Evolutionary conservation across 768 basidiomycete species (phyloP).

Genomic region (Strobilomyces dryophilus): DNA sequence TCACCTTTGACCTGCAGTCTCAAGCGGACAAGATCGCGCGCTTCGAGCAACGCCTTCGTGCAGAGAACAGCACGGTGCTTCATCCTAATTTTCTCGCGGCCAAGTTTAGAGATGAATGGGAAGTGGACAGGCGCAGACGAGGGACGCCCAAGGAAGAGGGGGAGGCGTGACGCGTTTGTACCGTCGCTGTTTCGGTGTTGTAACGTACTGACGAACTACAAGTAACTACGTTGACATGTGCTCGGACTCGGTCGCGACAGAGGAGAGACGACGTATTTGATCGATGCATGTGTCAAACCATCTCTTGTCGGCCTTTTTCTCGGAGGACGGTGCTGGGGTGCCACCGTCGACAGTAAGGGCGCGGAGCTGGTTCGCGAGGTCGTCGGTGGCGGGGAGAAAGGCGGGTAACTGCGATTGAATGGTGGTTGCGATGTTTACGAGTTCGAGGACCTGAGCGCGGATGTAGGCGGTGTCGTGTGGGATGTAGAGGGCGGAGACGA

Average conservation of each 20-base stretch:
- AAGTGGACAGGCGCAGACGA: conserved; percentile 35
- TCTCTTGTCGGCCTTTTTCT: conserved; percentile 38
- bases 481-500: conserved; percentile 60
- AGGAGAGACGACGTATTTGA: conserved; percentile 49
- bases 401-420: conserved; percentile 31
- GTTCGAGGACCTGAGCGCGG: conserved; percentile 34
- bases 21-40: conserved; percentile 57
- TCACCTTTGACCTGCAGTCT: conserved; percentile 52
- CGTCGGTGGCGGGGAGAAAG: conserved; percentile 22
- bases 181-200: neutral
- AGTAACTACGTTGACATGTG: conserved; percentile 3
- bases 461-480: conserved; percentile 53
- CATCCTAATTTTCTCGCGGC: conserved; percentile 60
- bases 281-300: conserved; percentile 68
- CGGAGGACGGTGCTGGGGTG: conserved; percentile 2
- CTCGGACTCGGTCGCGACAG: conserved; percentile 24
- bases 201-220: conserved; percentile 19
- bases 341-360: conserved; percentile 17
- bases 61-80: conserved; percentile 48
- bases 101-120: conserved; percentile 53
- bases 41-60: conserved; percentile 55
- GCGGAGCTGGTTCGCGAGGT: conserved; percentile 24
- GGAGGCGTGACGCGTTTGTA: conserved; percentile 32
- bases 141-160: conserved; percentile 27
- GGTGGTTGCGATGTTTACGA: conserved; percentile 34